These are phyloP conservation scores for Rhizomucor miehei DNA, from an alignment of 371 early-diverging fungal species.

Conservation along the genomic window DNA sequence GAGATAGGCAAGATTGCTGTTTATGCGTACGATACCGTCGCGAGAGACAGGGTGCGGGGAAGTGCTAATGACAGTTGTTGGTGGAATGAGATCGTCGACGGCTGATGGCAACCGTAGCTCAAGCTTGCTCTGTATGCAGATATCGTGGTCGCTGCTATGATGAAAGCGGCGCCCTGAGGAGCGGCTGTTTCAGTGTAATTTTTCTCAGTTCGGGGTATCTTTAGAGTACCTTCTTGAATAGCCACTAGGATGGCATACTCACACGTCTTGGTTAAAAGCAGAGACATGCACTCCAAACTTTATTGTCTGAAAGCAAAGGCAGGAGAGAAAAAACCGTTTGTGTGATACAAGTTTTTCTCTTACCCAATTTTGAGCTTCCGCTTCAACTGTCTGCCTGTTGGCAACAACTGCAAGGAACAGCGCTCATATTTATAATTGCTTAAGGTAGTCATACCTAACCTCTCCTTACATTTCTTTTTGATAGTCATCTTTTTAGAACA, in stretches of 20 bases:
- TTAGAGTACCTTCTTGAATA: constrained; percentile 37
- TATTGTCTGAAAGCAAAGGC: constrained; percentile 31
- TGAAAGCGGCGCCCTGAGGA: constrained; percentile 34
- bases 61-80: constrained; percentile 32
- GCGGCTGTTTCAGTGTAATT: constrained; percentile 2
- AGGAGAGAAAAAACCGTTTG: not conserved
- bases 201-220: constrained; percentile 1
- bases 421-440: no score
- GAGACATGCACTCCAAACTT: constrained; percentile 28
- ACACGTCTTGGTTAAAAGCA: constrained; percentile 46
- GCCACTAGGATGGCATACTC: constrained; percentile 47
- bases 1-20: constrained; percentile 38
- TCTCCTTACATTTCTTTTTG: no score
- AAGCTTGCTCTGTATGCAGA: constrained; percentile 37
- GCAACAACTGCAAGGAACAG: no score
- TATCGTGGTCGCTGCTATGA: constrained; percentile 24
- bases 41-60: constrained; percentile 20
- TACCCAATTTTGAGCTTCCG: no score
- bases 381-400: no score
- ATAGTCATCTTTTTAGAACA: no score
- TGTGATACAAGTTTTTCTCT: no score
- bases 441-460: no score
- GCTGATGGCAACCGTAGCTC: constrained; percentile 40
- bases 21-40: constrained; percentile 25
- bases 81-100: constrained; percentile 45